These are phyloP conservation scores for Gossypium gossypioides DNA, from an alignment of 441 rosid genomes.

Conservation along the genomic window DNA sequence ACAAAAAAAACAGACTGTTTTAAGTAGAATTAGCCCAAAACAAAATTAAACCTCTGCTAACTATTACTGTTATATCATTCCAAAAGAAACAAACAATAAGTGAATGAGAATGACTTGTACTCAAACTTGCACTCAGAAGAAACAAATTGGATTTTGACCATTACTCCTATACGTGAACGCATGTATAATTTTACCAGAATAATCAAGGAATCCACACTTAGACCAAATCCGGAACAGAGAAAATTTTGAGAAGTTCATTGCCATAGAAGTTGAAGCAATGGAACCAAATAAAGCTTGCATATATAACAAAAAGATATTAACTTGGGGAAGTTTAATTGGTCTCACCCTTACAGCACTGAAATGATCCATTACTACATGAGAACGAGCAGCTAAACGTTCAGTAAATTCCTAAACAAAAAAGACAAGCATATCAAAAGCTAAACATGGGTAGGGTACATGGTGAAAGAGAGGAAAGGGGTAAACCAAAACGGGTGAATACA, in stretches of 20 bases:
- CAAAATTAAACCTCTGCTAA: background rate
- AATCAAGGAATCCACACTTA: background rate
- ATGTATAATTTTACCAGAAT: background rate
- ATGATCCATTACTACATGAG: slow-evolving; percentile 55
- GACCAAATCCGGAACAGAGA: background rate
- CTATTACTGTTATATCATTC: background rate
- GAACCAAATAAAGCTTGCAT: background rate
- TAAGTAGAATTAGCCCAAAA: background rate
- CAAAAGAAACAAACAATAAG: background rate
- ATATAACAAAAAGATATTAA: slow-evolving; percentile 6
- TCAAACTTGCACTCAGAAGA: background rate
- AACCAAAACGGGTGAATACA: background rate
- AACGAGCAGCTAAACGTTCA: slow-evolving; percentile 67
- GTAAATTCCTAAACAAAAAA: slow-evolving; percentile 51
- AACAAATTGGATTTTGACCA: background rate
- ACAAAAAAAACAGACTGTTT: background rate
- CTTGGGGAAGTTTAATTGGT: slow-evolving; percentile 1
- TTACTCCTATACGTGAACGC: background rate
- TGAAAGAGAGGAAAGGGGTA: background rate
- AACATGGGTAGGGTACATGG: background rate
- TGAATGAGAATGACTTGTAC: background rate
- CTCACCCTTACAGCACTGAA: slow-evolving; percentile 56
- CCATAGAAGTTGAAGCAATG: background rate
- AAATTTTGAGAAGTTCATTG: background rate
- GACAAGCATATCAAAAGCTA: slow-evolving; percentile 1